Evolutionary conservation across 805 yeast genomes (phyloP).

Genomic region (Wickerhamiella azyma): DNA sequence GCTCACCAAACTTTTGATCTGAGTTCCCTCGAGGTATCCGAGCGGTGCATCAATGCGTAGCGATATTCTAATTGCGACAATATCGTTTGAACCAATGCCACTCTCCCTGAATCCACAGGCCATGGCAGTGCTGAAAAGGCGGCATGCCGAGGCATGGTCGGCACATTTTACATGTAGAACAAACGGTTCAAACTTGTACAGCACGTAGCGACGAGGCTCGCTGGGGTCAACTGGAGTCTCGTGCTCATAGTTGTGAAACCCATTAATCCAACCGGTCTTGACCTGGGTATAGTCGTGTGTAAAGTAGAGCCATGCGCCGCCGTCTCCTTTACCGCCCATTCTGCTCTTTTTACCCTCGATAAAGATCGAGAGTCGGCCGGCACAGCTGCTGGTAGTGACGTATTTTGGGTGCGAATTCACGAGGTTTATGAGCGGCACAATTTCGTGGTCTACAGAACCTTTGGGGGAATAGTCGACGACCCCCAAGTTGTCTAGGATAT

Average conservation of each 20-base stretch:
- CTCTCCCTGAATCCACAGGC: conserved; percentile 76
- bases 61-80: conserved; percentile 65
- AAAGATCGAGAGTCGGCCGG: conserved; percentile 75
- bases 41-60: conserved; percentile 67
- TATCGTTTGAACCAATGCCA: conserved; percentile 67
- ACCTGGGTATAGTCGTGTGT: conserved; percentile 47
- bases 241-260: conserved; percentile 16
- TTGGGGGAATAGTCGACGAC: conserved; percentile 51
- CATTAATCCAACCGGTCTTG: conserved; percentile 22
- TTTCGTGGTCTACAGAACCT: conserved; percentile 65
- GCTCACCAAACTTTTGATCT: conserved; percentile 34
- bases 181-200: conserved; percentile 75
- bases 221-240: conserved; percentile 2
- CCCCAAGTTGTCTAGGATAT: conserved; percentile 18
- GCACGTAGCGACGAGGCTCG: conserved; percentile 38
- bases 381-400: conserved; percentile 82
- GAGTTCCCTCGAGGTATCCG: conserved; percentile 35
- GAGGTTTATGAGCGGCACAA: conserved; percentile 56
- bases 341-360: conserved; percentile 54
- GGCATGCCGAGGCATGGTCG: conserved; percentile 41
- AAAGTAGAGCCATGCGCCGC: conserved; percentile 74
- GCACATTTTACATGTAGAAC: conserved; percentile 75
- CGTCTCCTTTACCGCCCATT: conserved; percentile 73
- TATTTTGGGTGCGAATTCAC: conserved; percentile 50
- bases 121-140: conserved; percentile 58